These are phyloP conservation scores for Sporobolomyces roseus DNA, from an alignment of 768 basidiomycete genomes.

Conservation along the genomic window DNA sequence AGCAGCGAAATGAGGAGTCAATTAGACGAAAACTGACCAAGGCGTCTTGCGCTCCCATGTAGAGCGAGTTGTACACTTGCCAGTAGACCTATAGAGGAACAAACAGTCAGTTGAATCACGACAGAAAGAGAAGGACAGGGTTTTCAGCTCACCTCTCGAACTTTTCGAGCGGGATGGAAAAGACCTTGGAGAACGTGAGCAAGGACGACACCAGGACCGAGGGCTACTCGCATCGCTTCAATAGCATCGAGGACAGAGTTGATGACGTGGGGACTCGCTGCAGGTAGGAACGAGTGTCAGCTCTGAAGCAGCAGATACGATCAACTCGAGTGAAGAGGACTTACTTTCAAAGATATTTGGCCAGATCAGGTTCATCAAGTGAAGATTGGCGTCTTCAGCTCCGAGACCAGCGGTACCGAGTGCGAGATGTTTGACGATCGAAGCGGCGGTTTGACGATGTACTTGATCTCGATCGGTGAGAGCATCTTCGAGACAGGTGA, in stretches of 20 bases:
- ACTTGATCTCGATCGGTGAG: slow-evolving; percentile 97
- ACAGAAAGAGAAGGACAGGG: slow-evolving; percentile 6
- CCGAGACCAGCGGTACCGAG: slow-evolving; percentile 95
- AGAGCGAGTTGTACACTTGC: slow-evolving; percentile 73
- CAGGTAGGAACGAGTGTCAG: not conserved
- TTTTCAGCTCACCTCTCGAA: slow-evolving; percentile 77
- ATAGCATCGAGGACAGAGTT: slow-evolving; percentile 97
- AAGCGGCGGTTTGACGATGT: slow-evolving; percentile 94
- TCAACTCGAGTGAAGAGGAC: not conserved
- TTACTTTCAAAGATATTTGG: slow-evolving; percentile 86
- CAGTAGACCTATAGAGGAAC: slow-evolving; percentile 20
- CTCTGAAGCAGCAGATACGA: not conserved
- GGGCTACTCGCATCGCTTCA: slow-evolving; percentile 92
- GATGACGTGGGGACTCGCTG: slow-evolving; percentile 87
- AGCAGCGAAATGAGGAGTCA: no score
- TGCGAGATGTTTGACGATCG: slow-evolving; percentile 96
- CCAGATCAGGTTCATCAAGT: slow-evolving; percentile 97
- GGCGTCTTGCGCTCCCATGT: slow-evolving; percentile 78
- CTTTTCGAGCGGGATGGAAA: slow-evolving; percentile 95
- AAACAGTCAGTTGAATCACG: not conserved
- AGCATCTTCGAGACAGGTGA: slow-evolving; percentile 97
- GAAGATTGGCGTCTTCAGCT: slow-evolving; percentile 95
- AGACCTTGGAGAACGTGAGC: slow-evolving; percentile 91
- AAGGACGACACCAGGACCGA: slow-evolving; percentile 87
- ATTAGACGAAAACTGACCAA: slow-evolving; percentile 57